Evolutionary conservation across 768 basidiomycete genomes (phyloP).

Genomic region (Pleurotus tuoliensis): DNA sequence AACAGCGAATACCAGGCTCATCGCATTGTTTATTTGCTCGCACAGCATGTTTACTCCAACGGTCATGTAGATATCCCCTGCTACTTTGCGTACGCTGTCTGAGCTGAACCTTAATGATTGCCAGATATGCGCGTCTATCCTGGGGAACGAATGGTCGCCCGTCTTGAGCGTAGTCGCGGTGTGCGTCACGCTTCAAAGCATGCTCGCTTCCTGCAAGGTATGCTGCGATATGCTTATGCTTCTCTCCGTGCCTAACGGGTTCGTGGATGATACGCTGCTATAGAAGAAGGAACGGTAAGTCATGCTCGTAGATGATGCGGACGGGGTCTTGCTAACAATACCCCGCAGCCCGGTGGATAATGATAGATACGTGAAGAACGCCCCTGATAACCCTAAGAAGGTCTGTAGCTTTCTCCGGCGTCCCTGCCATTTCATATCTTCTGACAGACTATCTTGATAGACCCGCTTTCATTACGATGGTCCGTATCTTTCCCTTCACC

Average conservation of each 20-base stretch:
- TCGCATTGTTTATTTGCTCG: conserved; percentile 9
- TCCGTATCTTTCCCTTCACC: conserved; percentile 26
- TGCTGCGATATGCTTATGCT: neutral
- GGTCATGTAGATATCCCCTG: conserved; percentile 56
- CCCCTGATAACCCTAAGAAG: conserved; percentile 87
- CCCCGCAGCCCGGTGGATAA: conserved; percentile 72
- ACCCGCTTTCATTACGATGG: conserved; percentile 82
- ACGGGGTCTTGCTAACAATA: conserved; percentile 6
- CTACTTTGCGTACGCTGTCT: conserved; percentile 9
- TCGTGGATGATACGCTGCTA: conserved; percentile 68
- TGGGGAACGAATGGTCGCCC: conserved; percentile 88
- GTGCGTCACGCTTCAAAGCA: conserved; percentile 85
- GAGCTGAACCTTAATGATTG: conserved; percentile 9
- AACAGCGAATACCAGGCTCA: conserved; percentile 1
- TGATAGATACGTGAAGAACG: conserved; percentile 73
- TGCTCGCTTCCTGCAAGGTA: conserved; percentile 92
- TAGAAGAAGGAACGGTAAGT: conserved; percentile 59
- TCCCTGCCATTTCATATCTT: neutral
- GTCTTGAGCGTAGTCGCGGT: conserved; percentile 80
- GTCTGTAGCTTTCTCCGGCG: conserved; percentile 25
- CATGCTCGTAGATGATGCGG: neutral
- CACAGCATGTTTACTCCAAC: conserved; percentile 82
- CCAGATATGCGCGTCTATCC: conserved; percentile 86
- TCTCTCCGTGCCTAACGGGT: no score
- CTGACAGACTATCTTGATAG: conserved; percentile 28